Conservation (phyloP, 768 basidiomycete species). For the Lentinula guzmanii region DNA sequence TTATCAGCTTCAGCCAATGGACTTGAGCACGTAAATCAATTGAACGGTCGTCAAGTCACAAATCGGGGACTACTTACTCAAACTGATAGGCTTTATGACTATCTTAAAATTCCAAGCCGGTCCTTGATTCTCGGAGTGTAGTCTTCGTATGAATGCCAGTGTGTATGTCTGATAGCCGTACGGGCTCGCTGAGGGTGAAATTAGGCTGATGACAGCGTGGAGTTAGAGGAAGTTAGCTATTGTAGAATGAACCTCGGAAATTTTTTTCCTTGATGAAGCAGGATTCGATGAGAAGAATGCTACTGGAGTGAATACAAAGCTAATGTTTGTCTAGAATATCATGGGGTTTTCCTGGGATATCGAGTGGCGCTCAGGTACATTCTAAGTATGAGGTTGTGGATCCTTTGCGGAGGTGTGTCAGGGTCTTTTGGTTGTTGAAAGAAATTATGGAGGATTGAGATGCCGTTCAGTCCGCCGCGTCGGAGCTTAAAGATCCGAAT, state of each 20-base stretch:
- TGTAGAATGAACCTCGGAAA: background rate
- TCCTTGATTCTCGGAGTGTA: background rate
- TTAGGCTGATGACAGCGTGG: background rate
- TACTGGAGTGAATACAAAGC: background rate
- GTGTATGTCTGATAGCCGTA: background rate
- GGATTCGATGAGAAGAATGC: background rate
- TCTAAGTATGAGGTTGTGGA: background rate
- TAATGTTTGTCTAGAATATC: background rate
- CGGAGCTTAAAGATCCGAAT: background rate
- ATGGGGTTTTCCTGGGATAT: background rate
- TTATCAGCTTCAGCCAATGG: too few species aligned
- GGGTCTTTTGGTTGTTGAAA: background rate
- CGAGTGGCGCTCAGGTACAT: background rate
- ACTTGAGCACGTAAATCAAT: background rate
- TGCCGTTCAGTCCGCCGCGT: too few species aligned
- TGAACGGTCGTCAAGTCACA: background rate
- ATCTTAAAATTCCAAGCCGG: background rate
- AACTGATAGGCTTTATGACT: background rate
- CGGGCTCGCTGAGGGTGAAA: background rate
- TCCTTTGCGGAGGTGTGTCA: background rate
- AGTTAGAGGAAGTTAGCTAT: background rate
- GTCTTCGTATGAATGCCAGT: background rate
- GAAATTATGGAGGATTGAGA: too few species aligned
- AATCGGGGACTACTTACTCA: background rate
- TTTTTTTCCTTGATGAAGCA: background rate